Evolutionary conservation across 805 yeast genomes (phyloP).

Genomic region (Kurtzmaniella cleridarum): DNA sequence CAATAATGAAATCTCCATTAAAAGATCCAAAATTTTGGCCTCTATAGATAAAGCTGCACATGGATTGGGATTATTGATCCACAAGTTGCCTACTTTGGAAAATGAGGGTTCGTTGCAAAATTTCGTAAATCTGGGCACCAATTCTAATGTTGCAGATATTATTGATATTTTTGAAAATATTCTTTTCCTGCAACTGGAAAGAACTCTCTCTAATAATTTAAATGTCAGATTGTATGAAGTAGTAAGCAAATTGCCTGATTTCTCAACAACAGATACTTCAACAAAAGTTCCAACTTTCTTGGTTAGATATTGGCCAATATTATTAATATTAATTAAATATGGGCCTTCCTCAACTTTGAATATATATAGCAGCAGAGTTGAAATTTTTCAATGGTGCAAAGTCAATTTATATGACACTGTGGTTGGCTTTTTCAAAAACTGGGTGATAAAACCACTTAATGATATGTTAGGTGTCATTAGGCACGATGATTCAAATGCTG

Average conservation of each 20-base stretch:
- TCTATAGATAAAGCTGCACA: constrained; percentile 19
- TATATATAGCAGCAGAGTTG: constrained; percentile 46
- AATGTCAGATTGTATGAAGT: constrained; percentile 4
- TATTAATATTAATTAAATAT: constrained; percentile 35
- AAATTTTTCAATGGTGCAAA: constrained; percentile 51
- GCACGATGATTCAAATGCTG: constrained; percentile 58
- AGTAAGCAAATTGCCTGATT: not conserved
- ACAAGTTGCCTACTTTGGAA: constrained; percentile 10
- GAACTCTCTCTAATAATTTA: not conserved
- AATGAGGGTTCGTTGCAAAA: constrained; percentile 5
- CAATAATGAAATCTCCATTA: constrained; percentile 20
- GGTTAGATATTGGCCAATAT: constrained; percentile 64
- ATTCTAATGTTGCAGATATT: not conserved
- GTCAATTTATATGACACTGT: constrained; percentile 59
- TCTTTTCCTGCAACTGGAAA: not conserved
- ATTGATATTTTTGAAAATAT: constrained; percentile 4
- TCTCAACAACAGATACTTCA: not conserved
- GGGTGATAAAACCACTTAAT: constrained; percentile 75
- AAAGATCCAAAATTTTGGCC: constrained; percentile 13
- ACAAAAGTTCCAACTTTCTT: constrained; percentile 32
- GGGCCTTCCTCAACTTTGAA: constrained; percentile 48
- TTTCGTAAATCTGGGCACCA: not conserved
- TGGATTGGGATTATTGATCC: constrained; percentile 21
- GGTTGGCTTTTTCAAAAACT: constrained; percentile 65
- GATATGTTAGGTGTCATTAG: constrained; percentile 76